Evolutionary conservation across 306 rosid genomes (phyloP).

Genomic region (Senna tora): DNA sequence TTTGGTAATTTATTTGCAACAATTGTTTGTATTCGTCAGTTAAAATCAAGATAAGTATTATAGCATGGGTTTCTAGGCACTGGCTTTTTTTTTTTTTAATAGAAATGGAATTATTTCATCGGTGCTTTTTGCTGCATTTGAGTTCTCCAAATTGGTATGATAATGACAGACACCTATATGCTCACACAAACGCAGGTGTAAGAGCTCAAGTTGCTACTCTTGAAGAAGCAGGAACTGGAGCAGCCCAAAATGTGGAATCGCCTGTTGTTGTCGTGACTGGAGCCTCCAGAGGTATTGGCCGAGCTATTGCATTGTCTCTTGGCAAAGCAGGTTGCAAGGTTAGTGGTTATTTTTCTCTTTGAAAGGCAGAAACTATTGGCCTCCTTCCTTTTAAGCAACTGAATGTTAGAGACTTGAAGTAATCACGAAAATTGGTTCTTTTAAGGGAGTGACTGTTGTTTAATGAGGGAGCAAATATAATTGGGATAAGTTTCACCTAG

Average conservation of each 20-base stretch:
- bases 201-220: conserved; percentile 83
- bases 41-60: neutral
- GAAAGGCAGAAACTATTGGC: neutral
- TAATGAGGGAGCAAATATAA: neutral
- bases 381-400: neutral
- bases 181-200: conserved; percentile 46
- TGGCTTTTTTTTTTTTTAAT: neutral
- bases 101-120: conserved; percentile 7
- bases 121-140: neutral
- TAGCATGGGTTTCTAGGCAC: neutral
- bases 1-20: too few relatives aligned
- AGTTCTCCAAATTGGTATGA: conserved; percentile 9
- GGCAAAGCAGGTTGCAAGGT: conserved; percentile 99
- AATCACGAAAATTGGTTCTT: neutral
- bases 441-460: neutral
- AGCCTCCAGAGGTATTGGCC: conserved; percentile 94
- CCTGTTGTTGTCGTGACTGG: conserved; percentile 93
- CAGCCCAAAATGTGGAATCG: conserved; percentile 60
- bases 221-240: conserved; percentile 59
- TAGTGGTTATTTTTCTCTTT: conserved; percentile 28
- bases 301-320: conserved; percentile 76
- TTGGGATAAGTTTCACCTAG: neutral
- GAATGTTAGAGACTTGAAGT: conserved; percentile 1
- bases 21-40: neutral
- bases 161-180: neutral